A percentile compares a stretch with the other conserved stretches of the same genome.
These are phyloP conservation scores for Phyllosticta citribraziliensis DNA, from an alignment of 2,329 filamentous ascomycete species.

Conservation along the genomic window DNA sequence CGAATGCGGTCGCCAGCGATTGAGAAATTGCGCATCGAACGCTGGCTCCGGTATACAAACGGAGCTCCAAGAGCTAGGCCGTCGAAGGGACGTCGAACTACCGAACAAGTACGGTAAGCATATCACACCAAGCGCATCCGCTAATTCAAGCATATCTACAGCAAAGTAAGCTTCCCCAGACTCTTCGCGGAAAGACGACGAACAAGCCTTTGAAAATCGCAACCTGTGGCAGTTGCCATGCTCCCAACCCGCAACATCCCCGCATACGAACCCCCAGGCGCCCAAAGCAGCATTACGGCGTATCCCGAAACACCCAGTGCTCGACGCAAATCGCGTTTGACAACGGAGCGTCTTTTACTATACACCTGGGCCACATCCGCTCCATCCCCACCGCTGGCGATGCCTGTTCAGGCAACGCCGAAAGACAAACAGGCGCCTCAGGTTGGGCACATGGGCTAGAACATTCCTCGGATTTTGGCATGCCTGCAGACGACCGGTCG, in stretches of 20 bases:
- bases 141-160: not conserved
- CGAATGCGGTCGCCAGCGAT: too few relatives aligned
- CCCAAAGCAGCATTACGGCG: not conserved
- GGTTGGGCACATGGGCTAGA: not conserved
- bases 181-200: not conserved
- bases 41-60: not conserved
- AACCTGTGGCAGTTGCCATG: not conserved
- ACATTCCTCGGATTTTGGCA: not conserved
- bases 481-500: not conserved
- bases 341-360: not conserved
- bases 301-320: not conserved
- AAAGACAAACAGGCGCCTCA: not conserved
- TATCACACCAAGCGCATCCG: not conserved
- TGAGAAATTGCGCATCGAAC: not conserved
- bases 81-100: too few relatives aligned
- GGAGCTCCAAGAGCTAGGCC: not conserved
- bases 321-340: not conserved
- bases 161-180: not conserved
- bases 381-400: not conserved
- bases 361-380: not conserved
- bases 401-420: not conserved
- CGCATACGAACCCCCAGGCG: not conserved
- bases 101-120: not conserved
- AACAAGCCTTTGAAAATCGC: not conserved
- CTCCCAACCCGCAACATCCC: not conserved